A percentile compares a stretch with the other conserved stretches of the same genome.
phyloP scores from a whole-genome alignment of 139 green algal genomes.

The Ettlia oleoabundans region DNA sequence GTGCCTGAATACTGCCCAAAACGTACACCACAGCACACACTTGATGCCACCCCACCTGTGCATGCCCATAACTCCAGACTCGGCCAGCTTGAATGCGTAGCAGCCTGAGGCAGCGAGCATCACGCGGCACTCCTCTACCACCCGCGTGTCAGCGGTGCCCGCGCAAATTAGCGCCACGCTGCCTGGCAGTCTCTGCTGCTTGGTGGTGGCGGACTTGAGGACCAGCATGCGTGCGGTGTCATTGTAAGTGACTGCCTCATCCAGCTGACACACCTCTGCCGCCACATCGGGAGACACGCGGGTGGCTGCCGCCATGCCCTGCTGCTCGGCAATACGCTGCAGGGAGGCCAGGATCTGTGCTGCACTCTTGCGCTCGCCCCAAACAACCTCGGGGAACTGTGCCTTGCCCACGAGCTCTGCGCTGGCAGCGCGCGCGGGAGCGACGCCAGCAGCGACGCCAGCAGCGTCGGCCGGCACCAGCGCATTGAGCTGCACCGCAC shows the following conservation, averaged over 20 bases:
- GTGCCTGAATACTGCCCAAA: background rate
- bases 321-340: slow-evolving; percentile 48
- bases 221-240: slow-evolving; percentile 41
- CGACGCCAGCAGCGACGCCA: too few relatives aligned
- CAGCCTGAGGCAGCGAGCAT: slow-evolving; percentile 70
- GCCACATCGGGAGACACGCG: slow-evolving; percentile 54
- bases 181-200: slow-evolving; percentile 67
- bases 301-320: slow-evolving; percentile 69
- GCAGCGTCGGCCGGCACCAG: too few relatives aligned
- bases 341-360: slow-evolving; percentile 62
- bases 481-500: slow-evolving; percentile 33
- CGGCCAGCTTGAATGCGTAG: slow-evolving; percentile 67
- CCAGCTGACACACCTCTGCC: slow-evolving; percentile 19
- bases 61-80: slow-evolving; percentile 70
- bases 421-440: too few relatives aligned
- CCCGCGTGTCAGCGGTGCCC: slow-evolving; percentile 66
- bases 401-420: too few relatives aligned
- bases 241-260: slow-evolving; percentile 63
- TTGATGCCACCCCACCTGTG: slow-evolving; percentile 43
- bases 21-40: background rate
- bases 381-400: slow-evolving; percentile 71
- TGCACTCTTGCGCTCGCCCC: slow-evolving; percentile 62
- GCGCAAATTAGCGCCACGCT: slow-evolving; percentile 74
- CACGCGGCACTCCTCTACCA: slow-evolving; percentile 76
- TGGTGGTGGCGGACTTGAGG: slow-evolving; percentile 35